Percentiles rank a stretch among this genome's conserved stretches.
Evolutionary conservation across 139 green algal species (phyloP).

Genomic region (Raphidocelis subcapitata): DNA sequence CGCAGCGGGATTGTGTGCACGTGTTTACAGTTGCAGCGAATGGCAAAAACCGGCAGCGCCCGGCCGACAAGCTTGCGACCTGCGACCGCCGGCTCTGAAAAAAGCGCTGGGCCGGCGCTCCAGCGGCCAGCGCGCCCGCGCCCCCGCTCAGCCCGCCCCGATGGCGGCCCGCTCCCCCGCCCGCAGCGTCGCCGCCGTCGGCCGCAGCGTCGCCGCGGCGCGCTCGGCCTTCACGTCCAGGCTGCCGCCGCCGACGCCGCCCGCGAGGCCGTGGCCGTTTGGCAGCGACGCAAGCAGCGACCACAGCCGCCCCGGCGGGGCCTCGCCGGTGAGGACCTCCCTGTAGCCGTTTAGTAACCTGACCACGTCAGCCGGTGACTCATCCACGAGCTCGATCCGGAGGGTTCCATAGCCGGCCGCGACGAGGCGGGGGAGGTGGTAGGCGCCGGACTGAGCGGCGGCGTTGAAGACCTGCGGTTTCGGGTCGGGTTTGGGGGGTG

Average conservation of each 20-base stretch:
- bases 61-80: no score
- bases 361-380: constrained; percentile 53
- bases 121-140: no score
- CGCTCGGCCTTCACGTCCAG: constrained; percentile 44
- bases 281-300: constrained; percentile 45
- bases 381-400: constrained; percentile 84
- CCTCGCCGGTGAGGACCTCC: constrained; percentile 30
- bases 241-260: constrained; percentile 52
- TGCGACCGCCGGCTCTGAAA: no score
- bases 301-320: constrained; percentile 35
- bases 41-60: no score
- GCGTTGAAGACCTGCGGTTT: constrained; percentile 73
- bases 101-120: no score
- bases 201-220: constrained; percentile 29
- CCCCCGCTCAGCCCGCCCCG: no score
- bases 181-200: constrained; percentile 16
- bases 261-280: constrained; percentile 45
- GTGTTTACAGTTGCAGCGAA: no score
- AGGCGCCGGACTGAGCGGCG: constrained; percentile 46
- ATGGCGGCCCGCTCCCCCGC: background rate
- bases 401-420: constrained; percentile 41
- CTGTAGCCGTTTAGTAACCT: constrained; percentile 68
- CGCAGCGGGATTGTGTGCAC: no score
- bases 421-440: constrained; percentile 39
- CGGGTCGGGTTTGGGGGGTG: no score